These are phyloP conservation scores for Ascodesmis nigricans DNA, from an alignment of 495 filamentous ascomycete species.

Conservation along the genomic window DNA sequence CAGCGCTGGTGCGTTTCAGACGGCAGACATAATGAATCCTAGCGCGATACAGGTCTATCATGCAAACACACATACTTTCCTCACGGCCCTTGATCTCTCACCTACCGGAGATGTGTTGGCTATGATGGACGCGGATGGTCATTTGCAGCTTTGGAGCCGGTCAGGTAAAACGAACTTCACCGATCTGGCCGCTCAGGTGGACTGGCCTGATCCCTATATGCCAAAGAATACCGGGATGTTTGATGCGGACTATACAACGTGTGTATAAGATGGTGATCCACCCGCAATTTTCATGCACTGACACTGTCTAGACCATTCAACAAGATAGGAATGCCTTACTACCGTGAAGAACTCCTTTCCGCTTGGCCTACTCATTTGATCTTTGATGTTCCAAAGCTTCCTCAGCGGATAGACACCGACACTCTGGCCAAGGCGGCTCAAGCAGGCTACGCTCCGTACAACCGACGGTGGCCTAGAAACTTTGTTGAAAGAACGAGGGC, in stretches of 20 bases:
- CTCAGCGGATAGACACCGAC: slow-evolving; percentile 49
- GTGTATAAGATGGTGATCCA: slow-evolving; percentile 38
- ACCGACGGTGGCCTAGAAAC: slow-evolving; percentile 48
- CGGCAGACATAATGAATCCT: slow-evolving; percentile 86
- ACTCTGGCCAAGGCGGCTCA: slow-evolving; percentile 44
- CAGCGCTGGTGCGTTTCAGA: slow-evolving; percentile 73
- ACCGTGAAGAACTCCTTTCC: slow-evolving; percentile 66
- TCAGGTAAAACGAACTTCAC: slow-evolving; percentile 74
- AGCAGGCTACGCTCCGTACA: slow-evolving; percentile 54
- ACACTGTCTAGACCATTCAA: slow-evolving; percentile 42
- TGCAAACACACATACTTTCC: slow-evolving; percentile 39
- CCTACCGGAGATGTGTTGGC: slow-evolving; percentile 76
- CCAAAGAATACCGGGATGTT: not conserved
- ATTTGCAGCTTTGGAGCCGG: slow-evolving; percentile 79
- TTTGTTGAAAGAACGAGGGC: slow-evolving; percentile 44
- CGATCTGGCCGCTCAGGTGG: slow-evolving; percentile 55
- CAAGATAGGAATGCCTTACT: slow-evolving; percentile 77
- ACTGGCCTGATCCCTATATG: slow-evolving; percentile 51
- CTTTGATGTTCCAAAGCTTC: slow-evolving; percentile 65
- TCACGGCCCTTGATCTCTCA: slow-evolving; percentile 62
- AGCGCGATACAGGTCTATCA: slow-evolving; percentile 79
- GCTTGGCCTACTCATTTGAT: slow-evolving; percentile 69
- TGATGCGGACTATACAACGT: slow-evolving; percentile 5
- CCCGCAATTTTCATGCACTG: slow-evolving; percentile 6
- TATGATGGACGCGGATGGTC: slow-evolving; percentile 54